Conservation (phyloP, 768 basidiomycete species). For the Pseudohyphozyma bogoriensis region DNA sequence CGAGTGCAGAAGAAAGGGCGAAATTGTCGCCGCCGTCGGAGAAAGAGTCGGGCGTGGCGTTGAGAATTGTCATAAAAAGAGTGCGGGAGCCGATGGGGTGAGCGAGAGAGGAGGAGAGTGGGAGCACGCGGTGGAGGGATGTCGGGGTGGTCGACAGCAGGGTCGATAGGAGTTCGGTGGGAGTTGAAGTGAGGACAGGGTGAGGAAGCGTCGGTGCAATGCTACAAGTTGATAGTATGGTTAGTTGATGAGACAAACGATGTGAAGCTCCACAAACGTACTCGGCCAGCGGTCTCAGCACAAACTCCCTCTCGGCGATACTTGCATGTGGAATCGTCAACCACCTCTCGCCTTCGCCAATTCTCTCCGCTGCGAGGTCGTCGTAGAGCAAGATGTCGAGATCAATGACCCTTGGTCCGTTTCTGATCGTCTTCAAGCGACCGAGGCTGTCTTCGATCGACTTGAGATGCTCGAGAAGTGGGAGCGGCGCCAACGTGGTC, state of each 20-base stretch:
- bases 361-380: slow-evolving; percentile 36
- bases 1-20: slow-evolving; percentile 45
- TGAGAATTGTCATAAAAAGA: slow-evolving; percentile 81
- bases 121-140: slow-evolving; percentile 62
- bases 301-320: slow-evolving; percentile 78
- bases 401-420: slow-evolving; percentile 84
- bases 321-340: slow-evolving; percentile 77
- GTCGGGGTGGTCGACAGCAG: slow-evolving; percentile 28
- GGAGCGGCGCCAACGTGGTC: slow-evolving; percentile 54
- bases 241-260: neutral
- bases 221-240: slow-evolving; percentile 41
- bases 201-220: slow-evolving; percentile 68
- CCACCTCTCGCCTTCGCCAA: slow-evolving; percentile 47
- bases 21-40: slow-evolving; percentile 67
- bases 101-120: slow-evolving; percentile 48
- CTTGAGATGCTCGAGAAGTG: slow-evolving; percentile 59
- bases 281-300: slow-evolving; percentile 79
- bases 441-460: slow-evolving; percentile 63
- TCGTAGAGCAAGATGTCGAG: slow-evolving; percentile 78
- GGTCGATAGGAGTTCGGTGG: slow-evolving; percentile 38
- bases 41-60: slow-evolving; percentile 90
- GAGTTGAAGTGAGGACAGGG: slow-evolving; percentile 48
- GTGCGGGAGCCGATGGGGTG: slow-evolving; percentile 36
- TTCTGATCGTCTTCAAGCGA: slow-evolving; percentile 62
- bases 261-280: slow-evolving; percentile 46